These are phyloP conservation scores for Venturia oleaginea DNA, from an alignment of 2,329 filamentous ascomycete species.

Conservation along the genomic window DNA sequence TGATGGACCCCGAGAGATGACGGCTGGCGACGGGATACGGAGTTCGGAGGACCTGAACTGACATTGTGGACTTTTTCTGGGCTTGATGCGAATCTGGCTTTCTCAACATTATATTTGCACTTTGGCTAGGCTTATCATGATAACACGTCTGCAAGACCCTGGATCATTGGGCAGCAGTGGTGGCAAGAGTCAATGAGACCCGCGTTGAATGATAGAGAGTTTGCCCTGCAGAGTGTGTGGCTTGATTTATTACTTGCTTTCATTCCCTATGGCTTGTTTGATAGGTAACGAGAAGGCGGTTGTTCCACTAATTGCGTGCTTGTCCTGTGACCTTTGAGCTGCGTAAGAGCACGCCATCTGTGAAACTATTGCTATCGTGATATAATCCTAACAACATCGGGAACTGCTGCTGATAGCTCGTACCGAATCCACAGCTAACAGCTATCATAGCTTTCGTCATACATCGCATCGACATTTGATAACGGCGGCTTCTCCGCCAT, in stretches of 20 bases:
- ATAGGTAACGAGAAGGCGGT: neutral
- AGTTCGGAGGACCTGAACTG: slow-evolving; percentile 1
- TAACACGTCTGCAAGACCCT: neutral
- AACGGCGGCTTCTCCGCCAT: neutral
- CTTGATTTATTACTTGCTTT: slow-evolving; percentile 3
- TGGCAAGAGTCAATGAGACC: neutral
- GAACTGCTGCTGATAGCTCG: neutral
- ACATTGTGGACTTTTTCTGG: neutral
- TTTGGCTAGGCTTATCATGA: slow-evolving; percentile 1
- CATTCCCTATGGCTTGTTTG: neutral
- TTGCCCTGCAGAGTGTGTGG: neutral
- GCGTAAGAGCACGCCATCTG: neutral
- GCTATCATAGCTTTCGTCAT: neutral
- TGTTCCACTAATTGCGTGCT: neutral
- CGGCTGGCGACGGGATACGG: slow-evolving; percentile 6
- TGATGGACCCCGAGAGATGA: neutral
- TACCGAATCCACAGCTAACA: neutral
- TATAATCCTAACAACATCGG: neutral
- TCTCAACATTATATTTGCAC: neutral
- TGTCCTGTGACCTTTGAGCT: neutral
- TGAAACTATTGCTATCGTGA: neutral
- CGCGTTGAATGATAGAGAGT: neutral
- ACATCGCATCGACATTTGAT: neutral
- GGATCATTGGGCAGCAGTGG: neutral
- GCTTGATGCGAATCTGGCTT: neutral